Percentiles rank a stretch among this genome's conserved stretches.
These are phyloP conservation scores for Cajanus cajan DNA, from an alignment of 306 rosid genomes.

Conservation along the genomic window DNA sequence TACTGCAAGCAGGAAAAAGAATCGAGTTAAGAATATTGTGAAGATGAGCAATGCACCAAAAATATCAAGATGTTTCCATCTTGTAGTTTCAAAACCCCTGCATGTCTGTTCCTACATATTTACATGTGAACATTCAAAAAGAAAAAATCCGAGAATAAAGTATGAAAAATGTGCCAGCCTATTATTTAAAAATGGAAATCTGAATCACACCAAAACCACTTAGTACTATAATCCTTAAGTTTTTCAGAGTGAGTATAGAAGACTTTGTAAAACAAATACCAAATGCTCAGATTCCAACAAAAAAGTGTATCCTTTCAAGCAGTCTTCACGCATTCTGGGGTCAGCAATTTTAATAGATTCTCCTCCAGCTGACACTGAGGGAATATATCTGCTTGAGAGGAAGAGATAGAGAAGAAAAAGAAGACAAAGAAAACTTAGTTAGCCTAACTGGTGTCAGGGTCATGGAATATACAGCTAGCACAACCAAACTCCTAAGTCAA, in stretches of 20 bases:
- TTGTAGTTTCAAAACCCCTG: slow-evolving; percentile 8
- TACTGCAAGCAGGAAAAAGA: slow-evolving; percentile 48
- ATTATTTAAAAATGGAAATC: slow-evolving; percentile 20
- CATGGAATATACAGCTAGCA: slow-evolving; percentile 23
- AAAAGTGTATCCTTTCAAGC: slow-evolving; percentile 75
- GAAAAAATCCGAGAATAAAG: slow-evolving; percentile 4
- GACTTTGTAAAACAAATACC: slow-evolving; percentile 44
- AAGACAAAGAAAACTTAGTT: slow-evolving; percentile 24
- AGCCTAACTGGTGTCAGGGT: slow-evolving; percentile 19
- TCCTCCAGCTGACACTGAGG: slow-evolving; percentile 66
- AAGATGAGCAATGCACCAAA: slow-evolving; percentile 1
- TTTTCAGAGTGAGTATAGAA: slow-evolving; percentile 3
- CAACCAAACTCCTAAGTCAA: slow-evolving; percentile 20
- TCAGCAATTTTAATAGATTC: slow-evolving; percentile 67
- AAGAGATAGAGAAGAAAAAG: background rate
- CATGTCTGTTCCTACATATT: background rate
- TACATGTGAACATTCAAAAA: background rate
- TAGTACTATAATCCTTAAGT: background rate
- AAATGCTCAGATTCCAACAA: slow-evolving; percentile 55
- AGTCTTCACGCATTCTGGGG: slow-evolving; percentile 64
- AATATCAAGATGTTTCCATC: slow-evolving; percentile 14
- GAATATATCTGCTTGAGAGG: slow-evolving; percentile 54
- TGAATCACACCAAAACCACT: background rate
- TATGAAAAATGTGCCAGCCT: background rate
- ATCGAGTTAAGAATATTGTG: slow-evolving; percentile 22